A percentile compares a stretch with the other conserved stretches of the same genome.
Evolutionary conservation across 129 eudicot genomes (phyloP).

Genomic region (Flaveria ramosissima): DNA sequence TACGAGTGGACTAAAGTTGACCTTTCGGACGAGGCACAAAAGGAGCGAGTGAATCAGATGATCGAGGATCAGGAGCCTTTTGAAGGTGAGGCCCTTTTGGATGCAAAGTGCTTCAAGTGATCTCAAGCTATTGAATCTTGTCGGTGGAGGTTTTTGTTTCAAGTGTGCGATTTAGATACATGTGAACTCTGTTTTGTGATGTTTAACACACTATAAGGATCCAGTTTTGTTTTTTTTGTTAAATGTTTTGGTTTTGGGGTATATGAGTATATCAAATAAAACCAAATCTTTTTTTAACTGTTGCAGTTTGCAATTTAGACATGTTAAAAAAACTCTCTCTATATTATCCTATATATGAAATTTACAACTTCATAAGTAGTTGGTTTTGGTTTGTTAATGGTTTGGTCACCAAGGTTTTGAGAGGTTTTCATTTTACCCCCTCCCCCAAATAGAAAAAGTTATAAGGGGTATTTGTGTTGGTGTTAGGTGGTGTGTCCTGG

Average conservation of each 20-base stretch:
- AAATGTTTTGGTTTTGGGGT: slow-evolving; percentile 38
- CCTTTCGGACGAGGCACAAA: slow-evolving; percentile 65
- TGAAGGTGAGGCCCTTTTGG: slow-evolving; percentile 75
- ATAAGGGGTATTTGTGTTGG: too few relatives aligned
- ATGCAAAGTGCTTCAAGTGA: slow-evolving; percentile 79
- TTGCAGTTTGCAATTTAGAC: neutral
- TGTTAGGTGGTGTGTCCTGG: too few relatives aligned
- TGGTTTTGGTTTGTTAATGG: too few relatives aligned
- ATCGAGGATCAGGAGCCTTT: slow-evolving; percentile 70
- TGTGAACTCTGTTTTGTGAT: slow-evolving; percentile 24
- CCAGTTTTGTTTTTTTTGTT: slow-evolving; percentile 15
- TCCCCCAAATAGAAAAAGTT: too few relatives aligned
- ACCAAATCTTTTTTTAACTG: slow-evolving; percentile 36
- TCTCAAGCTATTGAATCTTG: neutral
- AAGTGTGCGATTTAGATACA: slow-evolving; percentile 27
- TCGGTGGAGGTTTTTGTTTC: slow-evolving; percentile 13
- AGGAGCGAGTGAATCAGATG: slow-evolving; percentile 76
- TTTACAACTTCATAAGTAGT: too few relatives aligned
- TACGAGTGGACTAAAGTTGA: slow-evolving; percentile 82
- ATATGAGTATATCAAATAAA: slow-evolving; percentile 29
- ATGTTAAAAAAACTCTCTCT: too few relatives aligned
- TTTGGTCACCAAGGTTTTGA: too few relatives aligned
- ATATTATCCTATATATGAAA: too few relatives aligned
- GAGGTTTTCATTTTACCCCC: too few relatives aligned
- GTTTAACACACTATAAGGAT: neutral